phyloP scores from a whole-genome alignment of 768 basidiomycete species.

The Hygrocybe coccinea region DNA sequence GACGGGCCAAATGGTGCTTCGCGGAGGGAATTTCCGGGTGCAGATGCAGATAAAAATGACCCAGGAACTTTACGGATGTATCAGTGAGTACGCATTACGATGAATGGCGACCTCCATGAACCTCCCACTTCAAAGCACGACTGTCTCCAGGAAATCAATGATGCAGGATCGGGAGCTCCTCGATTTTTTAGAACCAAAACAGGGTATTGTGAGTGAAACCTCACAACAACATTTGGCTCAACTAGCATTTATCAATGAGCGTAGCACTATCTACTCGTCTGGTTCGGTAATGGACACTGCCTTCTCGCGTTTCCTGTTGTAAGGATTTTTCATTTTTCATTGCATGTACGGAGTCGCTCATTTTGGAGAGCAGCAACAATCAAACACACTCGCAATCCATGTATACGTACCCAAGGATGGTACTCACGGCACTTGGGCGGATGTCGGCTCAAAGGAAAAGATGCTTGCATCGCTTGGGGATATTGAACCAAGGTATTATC shows the following conservation, averaged over 20 bases:
- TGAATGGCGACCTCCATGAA: too few relatives aligned
- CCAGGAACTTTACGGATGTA: conserved; percentile 30
- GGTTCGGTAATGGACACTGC: conserved; percentile 32
- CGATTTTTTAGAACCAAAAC: conserved; percentile 22
- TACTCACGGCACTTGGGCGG: conserved; percentile 26
- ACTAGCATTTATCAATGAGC: neutral
- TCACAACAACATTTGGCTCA: neutral
- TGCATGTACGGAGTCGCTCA: neutral
- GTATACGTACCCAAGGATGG: conserved; percentile 30
- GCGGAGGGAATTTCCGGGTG: conserved; percentile 26
- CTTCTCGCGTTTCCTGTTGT: conserved; percentile 33
- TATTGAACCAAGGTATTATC: conserved; percentile 41
- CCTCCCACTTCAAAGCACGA: conserved; percentile 39
- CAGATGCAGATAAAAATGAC: neutral
- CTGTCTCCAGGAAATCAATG: conserved; percentile 38
- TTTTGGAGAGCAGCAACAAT: conserved; percentile 23
- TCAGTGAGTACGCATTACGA: conserved; percentile 28
- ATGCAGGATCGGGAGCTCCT: conserved; percentile 37
- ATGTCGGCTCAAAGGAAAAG: conserved; percentile 28
- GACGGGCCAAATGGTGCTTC: conserved; percentile 45
- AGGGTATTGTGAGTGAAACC: neutral
- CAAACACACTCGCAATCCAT: conserved; percentile 24
- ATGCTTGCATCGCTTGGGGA: conserved; percentile 25
- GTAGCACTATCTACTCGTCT: conserved; percentile 30
- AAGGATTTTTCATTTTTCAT: conserved; percentile 3